A percentile compares a stretch with the other conserved stretches of the same genome.
Evolutionary conservation across 495 filamentous ascomycete species (phyloP).

Genomic region (Talaromyces trachyspermus): DNA sequence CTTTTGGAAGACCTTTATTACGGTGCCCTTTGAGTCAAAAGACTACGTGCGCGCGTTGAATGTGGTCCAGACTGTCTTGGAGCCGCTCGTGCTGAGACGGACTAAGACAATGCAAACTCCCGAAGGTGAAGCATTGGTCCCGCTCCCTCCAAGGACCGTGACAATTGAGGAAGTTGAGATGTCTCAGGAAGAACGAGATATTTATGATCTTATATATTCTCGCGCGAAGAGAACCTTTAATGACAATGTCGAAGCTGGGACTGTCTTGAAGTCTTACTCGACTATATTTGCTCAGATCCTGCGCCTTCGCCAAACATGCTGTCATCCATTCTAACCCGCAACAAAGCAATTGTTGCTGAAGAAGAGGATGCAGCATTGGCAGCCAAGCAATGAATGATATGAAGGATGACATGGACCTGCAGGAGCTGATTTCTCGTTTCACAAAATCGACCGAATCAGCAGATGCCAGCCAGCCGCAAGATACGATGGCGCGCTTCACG

Average conservation of each 20-base stretch:
- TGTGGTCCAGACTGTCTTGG: conserved; percentile 93
- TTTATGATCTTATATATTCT: conserved; percentile 83
- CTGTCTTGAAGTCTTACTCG: conserved; percentile 86
- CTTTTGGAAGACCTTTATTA: conserved; percentile 99
- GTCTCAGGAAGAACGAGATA: conserved; percentile 72
- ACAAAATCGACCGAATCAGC: conserved; percentile 58
- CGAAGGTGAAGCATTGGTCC: conserved; percentile 76
- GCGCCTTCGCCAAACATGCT: conserved; percentile 88
- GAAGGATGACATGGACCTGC: conserved; percentile 93
- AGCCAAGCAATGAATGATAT: conserved; percentile 74
- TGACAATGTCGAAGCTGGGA: conserved; percentile 82
- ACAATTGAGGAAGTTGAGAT: conserved; percentile 82
- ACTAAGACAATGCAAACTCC: conserved; percentile 99
- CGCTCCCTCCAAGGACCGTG: conserved; percentile 72
- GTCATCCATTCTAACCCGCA: conserved; percentile 85
- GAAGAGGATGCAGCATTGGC: conserved; percentile 77
- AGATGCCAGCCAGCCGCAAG: conserved; percentile 25
- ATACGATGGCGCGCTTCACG: conserved; percentile 54
- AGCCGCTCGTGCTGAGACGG: conserved; percentile 87
- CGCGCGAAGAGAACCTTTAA: conserved; percentile 77
- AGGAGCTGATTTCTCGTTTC: conserved; percentile 77
- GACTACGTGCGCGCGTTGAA: conserved; percentile 89
- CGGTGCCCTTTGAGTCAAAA: conserved; percentile 89
- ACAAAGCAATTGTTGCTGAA: conserved; percentile 75
- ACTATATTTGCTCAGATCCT: conserved; percentile 97